These are phyloP conservation scores for Pleurotus platypus DNA, from an alignment of 768 basidiomycete genomes.

Conservation along the genomic window DNA sequence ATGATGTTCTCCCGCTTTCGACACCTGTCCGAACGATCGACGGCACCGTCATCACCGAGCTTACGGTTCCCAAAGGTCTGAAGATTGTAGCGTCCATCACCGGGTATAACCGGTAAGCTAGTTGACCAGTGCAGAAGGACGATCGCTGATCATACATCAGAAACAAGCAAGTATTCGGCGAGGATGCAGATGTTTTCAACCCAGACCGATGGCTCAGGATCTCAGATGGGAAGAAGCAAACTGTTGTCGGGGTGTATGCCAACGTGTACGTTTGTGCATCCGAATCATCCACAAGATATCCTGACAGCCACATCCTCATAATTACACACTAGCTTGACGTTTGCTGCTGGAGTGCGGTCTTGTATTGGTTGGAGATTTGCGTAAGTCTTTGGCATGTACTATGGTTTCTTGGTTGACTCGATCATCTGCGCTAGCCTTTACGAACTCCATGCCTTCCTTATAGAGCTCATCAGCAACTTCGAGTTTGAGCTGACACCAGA, in stretches of 20 bases:
- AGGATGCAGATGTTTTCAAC: slow-evolving; percentile 51
- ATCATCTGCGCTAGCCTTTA: slow-evolving; percentile 23
- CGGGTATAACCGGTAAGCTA: slow-evolving; percentile 47
- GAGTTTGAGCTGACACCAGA: slow-evolving; percentile 44
- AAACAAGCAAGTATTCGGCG: slow-evolving; percentile 50
- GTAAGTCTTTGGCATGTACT: neutral
- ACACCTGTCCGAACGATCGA: slow-evolving; percentile 43
- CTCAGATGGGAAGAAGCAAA: slow-evolving; percentile 30
- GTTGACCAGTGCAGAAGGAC: neutral
- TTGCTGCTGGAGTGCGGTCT: slow-evolving; percentile 41
- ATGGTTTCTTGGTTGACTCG: neutral
- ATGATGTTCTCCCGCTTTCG: slow-evolving; percentile 59
- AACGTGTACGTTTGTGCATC: slow-evolving; percentile 35
- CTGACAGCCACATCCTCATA: neutral
- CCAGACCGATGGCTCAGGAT: slow-evolving; percentile 51
- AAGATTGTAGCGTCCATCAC: slow-evolving; percentile 50
- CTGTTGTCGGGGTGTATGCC: slow-evolving; percentile 40
- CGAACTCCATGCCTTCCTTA: slow-evolving; percentile 55
- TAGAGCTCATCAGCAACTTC: slow-evolving; percentile 58
- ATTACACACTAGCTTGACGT: slow-evolving; percentile 35
- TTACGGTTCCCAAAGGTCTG: slow-evolving; percentile 48
- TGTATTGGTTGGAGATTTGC: slow-evolving; percentile 53
- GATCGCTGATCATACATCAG: slow-evolving; percentile 16
- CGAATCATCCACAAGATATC: neutral
- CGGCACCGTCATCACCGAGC: slow-evolving; percentile 37